Evolutionary conservation across 2,329 filamentous ascomycete genomes (phyloP).

Genomic region (Fusarium dimerum): DNA sequence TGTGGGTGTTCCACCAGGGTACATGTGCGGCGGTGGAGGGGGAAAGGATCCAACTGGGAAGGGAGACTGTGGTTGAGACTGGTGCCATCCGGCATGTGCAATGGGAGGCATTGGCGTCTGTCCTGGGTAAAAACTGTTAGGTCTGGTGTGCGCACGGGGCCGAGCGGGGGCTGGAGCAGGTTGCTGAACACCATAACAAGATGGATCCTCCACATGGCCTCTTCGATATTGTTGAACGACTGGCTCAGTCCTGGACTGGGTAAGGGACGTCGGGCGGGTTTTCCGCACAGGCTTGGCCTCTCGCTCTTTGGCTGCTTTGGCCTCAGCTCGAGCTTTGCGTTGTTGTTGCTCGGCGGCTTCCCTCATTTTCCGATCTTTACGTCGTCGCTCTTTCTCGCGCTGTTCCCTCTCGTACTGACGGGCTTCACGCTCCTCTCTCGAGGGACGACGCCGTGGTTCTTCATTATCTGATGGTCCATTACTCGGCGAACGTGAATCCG

Average conservation of each 20-base stretch:
- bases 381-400: conserved; percentile 33
- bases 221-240: conserved; percentile 35
- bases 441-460: conserved; percentile 38
- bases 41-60: conserved; percentile 34
- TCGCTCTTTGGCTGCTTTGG: conserved; percentile 27
- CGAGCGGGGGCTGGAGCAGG: conserved; percentile 33
- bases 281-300: conserved; percentile 32
- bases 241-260: conserved; percentile 36
- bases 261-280: conserved; percentile 31
- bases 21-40: conserved; percentile 33
- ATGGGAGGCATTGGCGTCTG: conserved; percentile 30
- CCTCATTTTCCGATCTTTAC: conserved; percentile 27
- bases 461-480: conserved; percentile 44
- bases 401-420: conserved; percentile 31
- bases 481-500: conserved; percentile 36
- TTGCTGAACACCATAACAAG: conserved; percentile 39
- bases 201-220: conserved; percentile 36
- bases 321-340: conserved; percentile 26
- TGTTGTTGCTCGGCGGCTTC: conserved; percentile 27
- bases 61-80: conserved; percentile 24
- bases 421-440: conserved; percentile 28
- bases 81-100: conserved; percentile 30
- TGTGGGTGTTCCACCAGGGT: conserved; percentile 26
- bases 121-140: conserved; percentile 39
- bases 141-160: conserved; percentile 36